Evolutionary conservation across 495 filamentous ascomycete species (phyloP).

Genomic region (Cercophora newfieldiana): DNA sequence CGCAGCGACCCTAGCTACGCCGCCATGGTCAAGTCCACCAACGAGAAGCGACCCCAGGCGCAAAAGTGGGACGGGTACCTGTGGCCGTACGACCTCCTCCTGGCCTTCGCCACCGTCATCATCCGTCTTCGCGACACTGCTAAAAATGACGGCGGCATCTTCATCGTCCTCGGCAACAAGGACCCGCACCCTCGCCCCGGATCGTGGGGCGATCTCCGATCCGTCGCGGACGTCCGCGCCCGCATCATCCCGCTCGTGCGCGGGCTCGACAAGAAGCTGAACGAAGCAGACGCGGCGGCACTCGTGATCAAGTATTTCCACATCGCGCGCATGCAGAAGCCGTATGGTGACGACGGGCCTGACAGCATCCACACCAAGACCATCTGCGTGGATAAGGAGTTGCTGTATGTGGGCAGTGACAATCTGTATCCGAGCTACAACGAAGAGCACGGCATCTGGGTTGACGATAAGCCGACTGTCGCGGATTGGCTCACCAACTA

Average conservation of each 20-base stretch:
- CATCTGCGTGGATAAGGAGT: not conserved
- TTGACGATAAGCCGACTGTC: not conserved
- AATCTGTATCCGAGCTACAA: constrained; percentile 6
- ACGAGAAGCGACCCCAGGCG: not conserved
- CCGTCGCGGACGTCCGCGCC: not conserved
- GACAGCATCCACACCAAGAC: not conserved
- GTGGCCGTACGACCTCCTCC: not conserved
- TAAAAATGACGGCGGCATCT: not conserved
- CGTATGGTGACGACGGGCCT: not conserved
- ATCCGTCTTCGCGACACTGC: not conserved
- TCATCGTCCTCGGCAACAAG: not conserved
- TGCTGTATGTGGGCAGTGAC: constrained; percentile 3
- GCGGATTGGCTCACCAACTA: not conserved
- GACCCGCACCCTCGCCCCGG: not conserved
- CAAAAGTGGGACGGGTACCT: not conserved
- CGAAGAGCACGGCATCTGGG: constrained; percentile 3
- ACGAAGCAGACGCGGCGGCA: not conserved
- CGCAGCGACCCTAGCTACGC: too few species aligned
- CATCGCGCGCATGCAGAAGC: not conserved
- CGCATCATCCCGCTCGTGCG: not conserved
- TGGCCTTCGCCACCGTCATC: not conserved
- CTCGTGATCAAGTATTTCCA: not conserved
- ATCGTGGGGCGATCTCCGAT: not conserved
- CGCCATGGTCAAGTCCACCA: not conserved
- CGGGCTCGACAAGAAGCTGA: not conserved